Base-by-base conservation (phyloP, 2,329 filamentous ascomycete species). In the Penicillium decumbens region DNA sequence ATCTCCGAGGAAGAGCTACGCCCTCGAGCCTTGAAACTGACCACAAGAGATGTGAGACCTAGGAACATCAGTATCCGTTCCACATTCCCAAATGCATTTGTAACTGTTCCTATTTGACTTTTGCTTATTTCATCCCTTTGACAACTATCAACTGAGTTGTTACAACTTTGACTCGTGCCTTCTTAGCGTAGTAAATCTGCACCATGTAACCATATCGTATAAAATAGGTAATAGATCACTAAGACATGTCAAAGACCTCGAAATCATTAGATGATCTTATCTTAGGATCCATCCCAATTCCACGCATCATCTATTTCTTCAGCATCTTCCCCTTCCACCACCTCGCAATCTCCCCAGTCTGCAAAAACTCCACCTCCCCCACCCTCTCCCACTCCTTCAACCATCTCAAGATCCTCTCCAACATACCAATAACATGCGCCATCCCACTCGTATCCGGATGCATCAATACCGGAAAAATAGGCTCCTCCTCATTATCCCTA, bases 381-480 rank as follows among this genome's bases (percentile, higher is more conserved):
- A 63, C 75, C 20, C 42, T 29, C 38, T 55, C 52, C 43, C 50
- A 55, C 3, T 61, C 65, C 63, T 74, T 70, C 58, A 82, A 45
- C 77, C 78, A 82, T 29, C 45, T 59, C 51, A 81, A 65, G 53
- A 80, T 72, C 41, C 77, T 69, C 61, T 79, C 74, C 18, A 80
- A 56, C 78, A 81, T 81, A 0, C 79, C 79, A 58, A 82, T 77
- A 1, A 83, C 73, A 70, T 83, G 80, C 41, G 80, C 78, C 77
- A 82, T 80, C 0, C 80, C 80, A 59, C 75, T 80, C 3, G 77
- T 81, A 66, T 82, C 79, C 0, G 79, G 79, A 66, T 82, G 80
- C 58, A 82, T 62, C 2, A 81, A 65, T 15, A 82, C 60, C 15
- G 76, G 75, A 45, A 81, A 81, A 0, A 81, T 65, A 27, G 64